phyloP scores from a whole-genome alignment of 2,329 filamentous ascomycete species.

The Hypoxylon sp. region DNA sequence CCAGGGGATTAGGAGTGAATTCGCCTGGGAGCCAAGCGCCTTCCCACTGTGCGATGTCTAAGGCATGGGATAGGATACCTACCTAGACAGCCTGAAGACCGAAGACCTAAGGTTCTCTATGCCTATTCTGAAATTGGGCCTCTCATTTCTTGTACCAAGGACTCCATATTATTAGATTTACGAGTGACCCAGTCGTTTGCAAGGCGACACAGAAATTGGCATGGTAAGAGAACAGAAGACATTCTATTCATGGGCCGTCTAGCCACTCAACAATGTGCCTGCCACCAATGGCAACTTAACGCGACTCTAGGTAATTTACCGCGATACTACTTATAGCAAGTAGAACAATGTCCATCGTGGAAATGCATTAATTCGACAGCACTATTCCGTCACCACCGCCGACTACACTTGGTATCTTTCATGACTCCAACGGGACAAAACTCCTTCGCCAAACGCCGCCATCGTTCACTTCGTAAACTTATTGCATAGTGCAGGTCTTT shows the following conservation, averaged over 20 bases:
- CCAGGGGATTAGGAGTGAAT: background rate
- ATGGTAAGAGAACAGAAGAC: constrained; percentile 22
- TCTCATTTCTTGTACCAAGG: background rate
- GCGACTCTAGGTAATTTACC: constrained; percentile 21
- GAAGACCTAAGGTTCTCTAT: background rate
- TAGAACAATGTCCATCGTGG: constrained; percentile 19
- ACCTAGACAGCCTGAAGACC: background rate
- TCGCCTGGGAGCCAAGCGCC: background rate
- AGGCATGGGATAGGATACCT: background rate
- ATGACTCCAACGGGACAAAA: constrained; percentile 18
- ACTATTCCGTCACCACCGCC: background rate
- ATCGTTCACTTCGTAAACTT: constrained; percentile 31
- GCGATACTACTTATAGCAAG: constrained; percentile 14
- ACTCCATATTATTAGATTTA: background rate
- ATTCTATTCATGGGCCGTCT: constrained; percentile 27
- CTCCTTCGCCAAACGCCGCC: constrained; percentile 15
- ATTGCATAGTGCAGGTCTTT: constrained; percentile 1
- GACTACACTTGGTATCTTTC: constrained; percentile 31
- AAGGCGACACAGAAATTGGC: background rate
- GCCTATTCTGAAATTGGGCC: background rate
- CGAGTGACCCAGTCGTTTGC: background rate
- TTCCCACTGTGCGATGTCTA: background rate
- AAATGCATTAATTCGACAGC: constrained; percentile 5
- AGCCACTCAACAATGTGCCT: constrained; percentile 7
- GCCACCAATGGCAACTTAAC: constrained; percentile 6